Conservation (phyloP, 345 rosid genomes). For the Triadica sebifera region DNA sequence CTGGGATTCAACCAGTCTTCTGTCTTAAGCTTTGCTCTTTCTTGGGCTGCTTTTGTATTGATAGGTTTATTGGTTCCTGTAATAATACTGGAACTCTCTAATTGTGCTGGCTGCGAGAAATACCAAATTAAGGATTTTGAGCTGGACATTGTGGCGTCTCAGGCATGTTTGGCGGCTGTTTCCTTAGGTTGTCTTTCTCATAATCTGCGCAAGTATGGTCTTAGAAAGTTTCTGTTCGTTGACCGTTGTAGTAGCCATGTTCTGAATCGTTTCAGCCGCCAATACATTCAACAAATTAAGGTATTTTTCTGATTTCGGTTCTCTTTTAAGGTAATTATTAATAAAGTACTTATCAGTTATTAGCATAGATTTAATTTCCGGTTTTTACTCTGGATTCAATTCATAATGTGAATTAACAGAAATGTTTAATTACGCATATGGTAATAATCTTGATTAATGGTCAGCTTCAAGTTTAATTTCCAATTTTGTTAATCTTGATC, state of each 20-base stretch:
- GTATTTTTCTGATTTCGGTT: conserved; percentile 28
- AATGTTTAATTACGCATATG: no score
- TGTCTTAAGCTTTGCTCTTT: conserved; percentile 38
- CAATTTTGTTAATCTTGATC: no score
- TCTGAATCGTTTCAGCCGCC: conserved; percentile 41
- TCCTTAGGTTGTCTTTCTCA: conserved; percentile 73
- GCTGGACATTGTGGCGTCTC: conserved; percentile 69
- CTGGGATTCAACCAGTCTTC: conserved; percentile 77
- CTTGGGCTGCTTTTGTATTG: conserved; percentile 59
- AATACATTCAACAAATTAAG: conserved; percentile 61
- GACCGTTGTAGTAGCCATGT: conserved; percentile 59
- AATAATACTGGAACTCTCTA: conserved; percentile 53
- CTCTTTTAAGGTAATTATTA: no score
- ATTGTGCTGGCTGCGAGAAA: conserved; percentile 49
- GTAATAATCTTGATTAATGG: no score
- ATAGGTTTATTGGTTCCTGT: conserved; percentile 66
- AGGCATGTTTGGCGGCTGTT: conserved; percentile 73
- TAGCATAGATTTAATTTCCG: no score
- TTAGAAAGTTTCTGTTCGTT: conserved; percentile 68
- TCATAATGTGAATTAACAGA: no score
- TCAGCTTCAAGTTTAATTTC: no score
- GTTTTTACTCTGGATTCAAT: no score
- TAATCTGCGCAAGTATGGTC: conserved; percentile 75
- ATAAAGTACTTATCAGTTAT: neutral
- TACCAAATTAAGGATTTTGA: conserved; percentile 70